Evolutionary conservation across 2,329 filamentous ascomycete genomes (phyloP).

Genomic region (Fusarium protoensiforme): DNA sequence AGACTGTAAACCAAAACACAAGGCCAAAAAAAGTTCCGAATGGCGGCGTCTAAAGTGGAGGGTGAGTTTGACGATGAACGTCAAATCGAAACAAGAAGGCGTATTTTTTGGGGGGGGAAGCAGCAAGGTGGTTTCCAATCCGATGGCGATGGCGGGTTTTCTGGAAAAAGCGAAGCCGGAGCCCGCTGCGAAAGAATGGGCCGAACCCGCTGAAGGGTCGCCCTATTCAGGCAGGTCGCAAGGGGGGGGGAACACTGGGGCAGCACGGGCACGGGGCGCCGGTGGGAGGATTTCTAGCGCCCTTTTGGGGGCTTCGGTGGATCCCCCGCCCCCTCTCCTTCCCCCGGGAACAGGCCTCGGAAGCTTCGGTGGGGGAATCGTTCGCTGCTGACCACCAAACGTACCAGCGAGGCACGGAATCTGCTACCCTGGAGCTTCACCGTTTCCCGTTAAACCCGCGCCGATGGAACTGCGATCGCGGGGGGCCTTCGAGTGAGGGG

Average conservation of each 20-base stretch:
- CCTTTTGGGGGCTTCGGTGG: conserved; percentile 1
- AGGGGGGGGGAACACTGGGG: not conserved
- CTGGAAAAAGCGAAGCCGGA: conserved; percentile 41
- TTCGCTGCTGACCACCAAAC: not conserved
- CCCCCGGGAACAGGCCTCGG: conserved; percentile 2
- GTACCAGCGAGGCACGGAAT: not conserved
- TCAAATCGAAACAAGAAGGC: not conserved
- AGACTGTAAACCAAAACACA: not conserved
- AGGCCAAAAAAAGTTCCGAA: not conserved
- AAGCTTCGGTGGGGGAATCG: not conserved
- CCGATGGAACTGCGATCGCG: not conserved
- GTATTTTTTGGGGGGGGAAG: not conserved
- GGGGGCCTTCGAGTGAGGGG: not conserved
- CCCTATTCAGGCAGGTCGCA: conserved; percentile 40
- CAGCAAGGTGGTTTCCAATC: not conserved
- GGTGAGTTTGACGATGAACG: conserved; percentile 23
- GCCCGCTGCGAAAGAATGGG: conserved; percentile 12
- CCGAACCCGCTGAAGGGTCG: conserved; percentile 5
- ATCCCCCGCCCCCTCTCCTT: not conserved
- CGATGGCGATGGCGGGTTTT: conserved; percentile 36
- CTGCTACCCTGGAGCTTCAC: not conserved
- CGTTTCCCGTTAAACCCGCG: not conserved
- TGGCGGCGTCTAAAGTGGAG: conserved; percentile 19
- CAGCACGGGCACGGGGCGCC: not conserved
- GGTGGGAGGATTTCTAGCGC: conserved; percentile 1